Base-by-base conservation (phyloP, 768 basidiomycete species). In the Mycena epipterygia region DNA sequence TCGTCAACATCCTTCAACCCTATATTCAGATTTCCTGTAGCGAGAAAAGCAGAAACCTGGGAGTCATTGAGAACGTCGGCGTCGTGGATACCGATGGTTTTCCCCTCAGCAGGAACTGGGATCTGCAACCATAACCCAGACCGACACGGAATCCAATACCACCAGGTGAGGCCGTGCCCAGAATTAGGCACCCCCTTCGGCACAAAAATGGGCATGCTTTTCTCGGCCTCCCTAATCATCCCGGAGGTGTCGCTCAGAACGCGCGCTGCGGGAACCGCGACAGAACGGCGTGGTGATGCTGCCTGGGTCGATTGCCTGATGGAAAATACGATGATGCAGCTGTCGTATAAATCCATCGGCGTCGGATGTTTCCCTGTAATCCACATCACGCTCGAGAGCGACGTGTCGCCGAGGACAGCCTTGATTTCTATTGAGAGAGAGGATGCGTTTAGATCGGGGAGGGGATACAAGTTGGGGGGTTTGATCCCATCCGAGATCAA, bases 311-410 rank as follows among this genome's bases (percentile, higher is more conserved):
- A 29, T 29, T 52, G 42, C 11, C 57, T 59, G 14, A 62, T 42
- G 19, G 57, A 30, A 27, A 79, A 64, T 48, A 76, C 32, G 44
- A 79, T 68, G 48, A 79, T 68, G 64, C 79, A 79, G 60, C 75
- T 73, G 67, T 79, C 78, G 67, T 79, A 79, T 5, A 78, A 52
- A 35, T 77, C 76, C 67, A 76, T 79, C 0, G 73, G 64, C 9
- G 67, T 73, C n/a, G 67, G 55, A 17, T 59, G 35, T 4, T 69
- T 57, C 13, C 79, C 78, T 21, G 59, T 49, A 29, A 78, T 71
- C 79, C 79, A 79, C 19, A 75, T 60, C 2, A 70, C 76, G 44
- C 71, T 74, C 2, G 78, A 74, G 21, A 79, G 73, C 19, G 64
- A 33, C 5, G 75, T 74, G 62, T 79, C 79, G 23, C 79, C 79